Base-by-base conservation (phyloP, 1,284 basidiomycete species). In the Irpex lacteus region DNA sequence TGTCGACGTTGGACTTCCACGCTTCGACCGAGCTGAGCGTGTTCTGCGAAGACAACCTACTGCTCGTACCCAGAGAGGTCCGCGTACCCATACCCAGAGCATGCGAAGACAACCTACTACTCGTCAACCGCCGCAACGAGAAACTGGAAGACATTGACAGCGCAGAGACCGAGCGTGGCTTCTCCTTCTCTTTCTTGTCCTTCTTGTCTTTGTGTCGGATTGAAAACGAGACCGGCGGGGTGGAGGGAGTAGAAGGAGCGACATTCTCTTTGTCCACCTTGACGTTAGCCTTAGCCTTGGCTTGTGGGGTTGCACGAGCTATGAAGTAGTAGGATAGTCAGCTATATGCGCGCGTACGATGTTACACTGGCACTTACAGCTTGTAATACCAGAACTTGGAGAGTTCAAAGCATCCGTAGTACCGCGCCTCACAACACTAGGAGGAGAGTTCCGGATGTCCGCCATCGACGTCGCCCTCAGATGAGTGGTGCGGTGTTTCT, bases 371-470 rank as follows among this genome's bases (percentile, higher is more conserved):
- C 32, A 34, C 32, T 34, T 34, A 34, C 32, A 34, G 32, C 5
- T 34, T 6, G 32, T 34, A 6, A 3, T 0, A 6, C 2, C 3
- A 5, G 32, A 34, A 3, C 32, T 34, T 6, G 6, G 32, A 34
- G 32, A 6, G 6, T 34, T 34, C 32, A 34, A 34, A 34, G 32
- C 32, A 6, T 34, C 32, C 0, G 32, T 34, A 2, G 32, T 34
- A 6, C 32, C 32, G 5, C 32, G 32, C 32, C 32, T 34, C 5
- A 34, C 32, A 6, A 34, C 32, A 34, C 32, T 34, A 6, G 32
- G 32, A 34, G 32, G 32, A 34, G 32, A 66, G 40, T 80, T 82
- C 36, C 80, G 74, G 55, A 79, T 67, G 65, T 85, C 82, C 67
- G 80, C 54, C 15, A 36, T 32, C 9, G 54, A 80, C 69, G 82